A percentile compares a stretch with the other conserved stretches of the same genome.
These are phyloP conservation scores for Karstenula rhodostoma DNA, from an alignment of 2,329 filamentous ascomycete species.

Conservation along the genomic window DNA sequence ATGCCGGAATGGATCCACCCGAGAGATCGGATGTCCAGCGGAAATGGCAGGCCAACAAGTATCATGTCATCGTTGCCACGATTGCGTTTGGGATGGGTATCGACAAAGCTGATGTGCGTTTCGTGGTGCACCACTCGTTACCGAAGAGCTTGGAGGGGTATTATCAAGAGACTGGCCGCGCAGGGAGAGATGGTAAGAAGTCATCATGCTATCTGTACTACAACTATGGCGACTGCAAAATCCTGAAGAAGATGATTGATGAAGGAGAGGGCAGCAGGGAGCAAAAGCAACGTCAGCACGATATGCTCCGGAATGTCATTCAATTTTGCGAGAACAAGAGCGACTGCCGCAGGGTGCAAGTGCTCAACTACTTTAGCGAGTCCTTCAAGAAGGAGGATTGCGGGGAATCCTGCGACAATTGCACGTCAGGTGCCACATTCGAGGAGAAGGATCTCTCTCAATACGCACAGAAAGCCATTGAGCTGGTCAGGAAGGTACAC, in stretches of 20 bases:
- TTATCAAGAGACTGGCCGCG: constrained; percentile 96
- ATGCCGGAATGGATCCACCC: constrained; percentile 75
- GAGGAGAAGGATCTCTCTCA: constrained; percentile 79
- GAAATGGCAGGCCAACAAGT: constrained; percentile 79
- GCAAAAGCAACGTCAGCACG: constrained; percentile 83
- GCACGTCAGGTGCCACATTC: constrained; percentile 74
- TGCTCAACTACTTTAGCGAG: constrained; percentile 95
- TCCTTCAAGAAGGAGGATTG: constrained; percentile 77
- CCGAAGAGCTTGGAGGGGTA: constrained; percentile 98
- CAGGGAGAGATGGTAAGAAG: constrained; percentile 85
- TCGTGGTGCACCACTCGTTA: constrained; percentile 91
- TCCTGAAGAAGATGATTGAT: constrained; percentile 81
- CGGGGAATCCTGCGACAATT: constrained; percentile 85
- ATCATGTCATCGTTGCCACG: constrained; percentile 93
- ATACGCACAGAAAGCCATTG: constrained; percentile 74
- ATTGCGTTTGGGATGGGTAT: constrained; percentile 99
- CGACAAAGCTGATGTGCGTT: constrained; percentile 95
- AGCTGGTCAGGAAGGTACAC: constrained; percentile 68
- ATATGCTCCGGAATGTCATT: constrained; percentile 85
- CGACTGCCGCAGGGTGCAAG: constrained; percentile 86
- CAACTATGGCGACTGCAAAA: constrained; percentile 76
- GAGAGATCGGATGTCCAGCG: constrained; percentile 77
- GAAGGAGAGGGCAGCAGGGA: constrained; percentile 77
- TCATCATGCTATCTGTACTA: constrained; percentile 94
- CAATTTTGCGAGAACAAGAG: constrained; percentile 89